phyloP scores from a whole-genome alignment of 495 filamentous ascomycete species.

The Penicillium ochrochloron region DNA sequence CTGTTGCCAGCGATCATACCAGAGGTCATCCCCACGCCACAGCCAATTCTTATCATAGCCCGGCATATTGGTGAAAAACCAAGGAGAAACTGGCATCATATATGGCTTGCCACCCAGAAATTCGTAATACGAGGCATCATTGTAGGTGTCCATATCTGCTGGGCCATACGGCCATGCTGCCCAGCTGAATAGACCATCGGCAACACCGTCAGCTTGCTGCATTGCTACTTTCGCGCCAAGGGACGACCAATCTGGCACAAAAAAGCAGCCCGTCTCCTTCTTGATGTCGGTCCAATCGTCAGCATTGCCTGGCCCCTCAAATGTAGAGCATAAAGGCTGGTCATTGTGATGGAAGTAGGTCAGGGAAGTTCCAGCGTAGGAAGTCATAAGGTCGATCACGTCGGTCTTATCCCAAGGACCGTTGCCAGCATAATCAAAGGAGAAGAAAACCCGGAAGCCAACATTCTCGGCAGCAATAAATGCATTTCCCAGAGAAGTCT shows the following conservation, averaged over 20 bases:
- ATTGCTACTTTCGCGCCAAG: constrained; percentile 50
- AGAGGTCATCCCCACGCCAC: constrained; percentile 68
- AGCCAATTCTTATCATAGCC: constrained; percentile 74
- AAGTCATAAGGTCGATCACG: constrained; percentile 48
- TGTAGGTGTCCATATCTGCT: constrained; percentile 53
- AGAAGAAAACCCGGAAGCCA: constrained; percentile 69
- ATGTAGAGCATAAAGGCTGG: constrained; percentile 71
- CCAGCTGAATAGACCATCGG: constrained; percentile 73
- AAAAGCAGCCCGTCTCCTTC: constrained; percentile 51
- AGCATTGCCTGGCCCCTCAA: constrained; percentile 66
- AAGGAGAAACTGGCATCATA: constrained; percentile 79
- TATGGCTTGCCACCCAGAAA: constrained; percentile 58
- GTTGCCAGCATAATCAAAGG: constrained; percentile 68
- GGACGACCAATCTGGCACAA: constrained; percentile 71
- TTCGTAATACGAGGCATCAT: constrained; percentile 58
- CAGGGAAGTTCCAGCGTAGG: constrained; percentile 57
- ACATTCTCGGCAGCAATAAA: constrained; percentile 59
- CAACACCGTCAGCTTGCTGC: constrained; percentile 35
- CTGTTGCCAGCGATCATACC: constrained; percentile 74
- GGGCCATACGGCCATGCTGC: constrained; percentile 65
- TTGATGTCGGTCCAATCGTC: constrained; percentile 65
- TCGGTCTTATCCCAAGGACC: constrained; percentile 59
- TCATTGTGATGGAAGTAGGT: constrained; percentile 60
- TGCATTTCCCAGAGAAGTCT: constrained; percentile 51
- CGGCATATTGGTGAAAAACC: constrained; percentile 72